Base-by-base conservation (phyloP, 768 basidiomycete species). In the Hericium erinaceus region DNA sequence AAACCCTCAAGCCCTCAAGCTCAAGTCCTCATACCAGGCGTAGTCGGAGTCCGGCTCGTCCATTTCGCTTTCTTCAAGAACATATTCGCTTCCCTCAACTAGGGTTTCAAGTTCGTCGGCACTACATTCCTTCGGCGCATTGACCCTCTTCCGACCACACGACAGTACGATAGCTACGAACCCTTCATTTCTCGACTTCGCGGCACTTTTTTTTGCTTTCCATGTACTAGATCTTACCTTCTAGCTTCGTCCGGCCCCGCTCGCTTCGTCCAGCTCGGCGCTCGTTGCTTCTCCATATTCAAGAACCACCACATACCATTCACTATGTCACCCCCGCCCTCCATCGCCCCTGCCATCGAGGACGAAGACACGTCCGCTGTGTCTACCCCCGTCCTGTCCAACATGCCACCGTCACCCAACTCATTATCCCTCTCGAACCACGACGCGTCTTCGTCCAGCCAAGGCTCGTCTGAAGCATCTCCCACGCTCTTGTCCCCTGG, bases 361-460 rank as follows among this genome's bases (percentile, higher is more conserved):
- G 57, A 61, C 52, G 48, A 58, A 55, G 62, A 63, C 46, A 55
- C 60, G 10, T 61, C 62, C 48, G 52, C 52, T 18, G 58, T 61
- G 13, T 61, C 62, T 0, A 63, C 62, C n/a, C 62, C 62, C 24
- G 26, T 63, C 13, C 52, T 59, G 11, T 2, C 54, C 1, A 58
- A 58, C 40, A 24, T 50, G 4, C 60, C 58, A 2, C 1, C 58
- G 12, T 49, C 62, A 10, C 48, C 57, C 22, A 4, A 8, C 18
- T 20, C 4, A 40, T 4, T 60, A 12, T n/a, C 60, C 24, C 54
- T 39, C 46, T 38, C 22, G 20, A 4, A 53, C 9, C 50, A 57
- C 4, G 62, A 46, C 6, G 51, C 13, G 26, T 38, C 53, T 22
- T 18, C 54, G 6, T 33, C 60, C 2, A 39, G 33, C 20, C 13